Evolutionary conservation across 805 yeast genomes (phyloP), one percentile per base, ranked within the genome.

Genomic region (Ogataea saltuana): DNA sequence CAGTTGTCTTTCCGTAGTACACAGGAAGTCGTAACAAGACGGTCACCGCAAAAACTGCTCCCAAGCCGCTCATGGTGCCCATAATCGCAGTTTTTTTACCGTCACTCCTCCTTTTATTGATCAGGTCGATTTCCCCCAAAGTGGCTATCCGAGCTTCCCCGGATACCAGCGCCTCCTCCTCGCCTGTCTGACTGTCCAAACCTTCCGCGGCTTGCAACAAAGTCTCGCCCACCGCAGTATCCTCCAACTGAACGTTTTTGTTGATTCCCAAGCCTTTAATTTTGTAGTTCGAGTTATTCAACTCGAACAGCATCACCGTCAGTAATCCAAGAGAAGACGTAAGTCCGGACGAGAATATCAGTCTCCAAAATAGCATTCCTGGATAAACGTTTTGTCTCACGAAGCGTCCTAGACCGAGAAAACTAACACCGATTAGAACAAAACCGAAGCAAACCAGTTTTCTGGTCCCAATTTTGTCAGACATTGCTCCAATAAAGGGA

Each of bases 1-100:
- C 72, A 11, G 54, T 44, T 9, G 54, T 49, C 15, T 63, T 55
- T 10, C 74, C 75, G 44, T 78, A 65, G 45, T 61, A 66, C 1
- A 76, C 71, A 0, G 88, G 88, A 16, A 83, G 60, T 11, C 87
- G 75, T 16, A 83, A 60, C 31, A 79, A 71, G 30, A 72, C 60
- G 1, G 75, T 56, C 1, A 81, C 87, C 0, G 87, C 72, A 46
- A 80, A 74, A 1, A 83, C 71, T 1, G 88, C 89, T 37, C 89
- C 89, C 13, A 78, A 56, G 0, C 88, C 88, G 13, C 85, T 71
- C 37, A 74, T 65, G 12, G 80, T 59, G 2, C 90, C 90, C 32
- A 83, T 71, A 17, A 81, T 55, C 0, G 88, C 83, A 0, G 85
- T 73, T 41, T 72, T 67, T 48, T 72, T 75, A 2, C 88, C 88